A percentile compares a stretch with the other conserved stretches of the same genome.
phyloP scores from a whole-genome alignment of 805 yeast species.

The Candida manassasensis region DNA sequence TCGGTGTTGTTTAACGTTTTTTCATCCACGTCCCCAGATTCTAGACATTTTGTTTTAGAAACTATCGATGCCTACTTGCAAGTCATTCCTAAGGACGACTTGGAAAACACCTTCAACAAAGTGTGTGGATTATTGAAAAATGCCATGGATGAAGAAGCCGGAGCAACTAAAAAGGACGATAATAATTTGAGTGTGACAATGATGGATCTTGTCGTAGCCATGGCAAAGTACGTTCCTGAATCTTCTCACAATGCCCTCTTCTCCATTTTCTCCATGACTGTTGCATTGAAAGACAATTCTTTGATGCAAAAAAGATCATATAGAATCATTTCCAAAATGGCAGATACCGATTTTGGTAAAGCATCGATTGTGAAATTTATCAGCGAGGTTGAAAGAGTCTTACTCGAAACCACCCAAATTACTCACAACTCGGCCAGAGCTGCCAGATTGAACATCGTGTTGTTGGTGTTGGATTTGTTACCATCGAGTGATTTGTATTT shows the following conservation, averaged over 20 bases:
- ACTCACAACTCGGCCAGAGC: slow-evolving; percentile 76
- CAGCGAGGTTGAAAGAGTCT: slow-evolving; percentile 52
- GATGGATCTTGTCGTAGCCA: slow-evolving; percentile 85
- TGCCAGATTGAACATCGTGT: slow-evolving; percentile 67
- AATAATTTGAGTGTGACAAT: slow-evolving; percentile 71
- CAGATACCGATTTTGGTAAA: slow-evolving; percentile 64
- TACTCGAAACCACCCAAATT: slow-evolving; percentile 52
- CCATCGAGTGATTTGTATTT: slow-evolving; percentile 67
- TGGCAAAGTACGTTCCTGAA: slow-evolving; percentile 78
- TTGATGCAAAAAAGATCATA: slow-evolving; percentile 86
- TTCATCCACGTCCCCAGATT: slow-evolving; percentile 80
- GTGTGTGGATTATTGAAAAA: slow-evolving; percentile 75
- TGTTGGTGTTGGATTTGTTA: slow-evolving; percentile 52
- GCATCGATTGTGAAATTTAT: slow-evolving; percentile 50
- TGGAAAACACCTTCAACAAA: slow-evolving; percentile 74
- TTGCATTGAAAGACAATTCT: slow-evolving; percentile 49
- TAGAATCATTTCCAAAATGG: slow-evolving; percentile 65
- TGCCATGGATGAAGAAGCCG: slow-evolving; percentile 59
- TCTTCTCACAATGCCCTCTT: slow-evolving; percentile 69
- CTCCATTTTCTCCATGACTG: slow-evolving; percentile 69
- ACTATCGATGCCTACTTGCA: slow-evolving; percentile 78
- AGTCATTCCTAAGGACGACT: slow-evolving; percentile 61
- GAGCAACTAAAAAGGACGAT: slow-evolving; percentile 23
- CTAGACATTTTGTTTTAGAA: slow-evolving; percentile 80
- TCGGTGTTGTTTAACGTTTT: slow-evolving; percentile 90